Evolutionary conservation across 441 rosid species (phyloP), one percentile per base, ranked within the genome.

Genomic region (Rhodomyrtus psidioides): DNA sequence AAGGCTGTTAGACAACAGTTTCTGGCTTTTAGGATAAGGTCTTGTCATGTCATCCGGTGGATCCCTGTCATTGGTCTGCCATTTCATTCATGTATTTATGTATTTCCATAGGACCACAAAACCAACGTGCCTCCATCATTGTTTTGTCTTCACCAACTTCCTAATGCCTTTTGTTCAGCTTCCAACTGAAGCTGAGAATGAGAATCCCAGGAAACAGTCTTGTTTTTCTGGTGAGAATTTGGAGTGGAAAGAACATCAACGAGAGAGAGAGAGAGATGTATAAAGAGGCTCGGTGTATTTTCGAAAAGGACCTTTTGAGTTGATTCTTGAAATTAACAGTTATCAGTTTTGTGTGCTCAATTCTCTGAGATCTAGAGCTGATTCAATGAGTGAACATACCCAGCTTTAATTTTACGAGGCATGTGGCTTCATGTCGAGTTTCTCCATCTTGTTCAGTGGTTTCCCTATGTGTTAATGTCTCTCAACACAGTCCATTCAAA

Each of bases 1-100:
- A 62, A 60, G 74, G 55, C 84, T 28, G 39, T 65, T 65, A 86
- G 70, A 44, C 55, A 34, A 34, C 82, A 65, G 79, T 65, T 65
- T 21, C 26, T 84, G 53, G 82, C 24, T 55, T 59, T 62, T 55
- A 54, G 75, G 81, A 54, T 79, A 51, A 83, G 79, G 86, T 86
- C 51, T 56, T 55, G 27, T 82, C 79, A 42, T 84, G 81, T 74
- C 56, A 17, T 57, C 84, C 62, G 88, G 89, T 85, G 88, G 90
- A 85, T 60, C 89, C 91, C 90, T 88, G 81, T 60, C n/a, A 49
- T 28, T 83, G 62, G 89, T 85, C 91, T 88, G 88, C 87, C 89
- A 89, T 86, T 86, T 74, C 79, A 34, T 65, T 65, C 15, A 10
- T 65, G 21, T 65, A 34, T 9, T 65, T 21, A 10, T 65, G n/a